phyloP scores from a whole-genome alignment of 208 protist genomes.

The Acanthamoeba divionensis region DNA sequence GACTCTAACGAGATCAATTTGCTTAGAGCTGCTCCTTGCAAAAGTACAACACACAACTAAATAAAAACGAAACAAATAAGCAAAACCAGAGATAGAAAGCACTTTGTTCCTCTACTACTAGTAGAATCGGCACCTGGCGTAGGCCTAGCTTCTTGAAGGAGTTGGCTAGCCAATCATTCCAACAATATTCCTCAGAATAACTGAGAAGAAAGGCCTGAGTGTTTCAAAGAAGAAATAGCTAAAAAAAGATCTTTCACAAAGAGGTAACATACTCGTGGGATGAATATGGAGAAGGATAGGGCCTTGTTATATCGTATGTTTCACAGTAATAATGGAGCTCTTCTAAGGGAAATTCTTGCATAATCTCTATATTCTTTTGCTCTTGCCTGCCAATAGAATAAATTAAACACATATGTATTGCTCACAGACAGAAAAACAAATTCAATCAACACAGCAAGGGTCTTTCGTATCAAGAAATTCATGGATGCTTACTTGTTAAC shows the following conservation, averaged over 20 bases:
- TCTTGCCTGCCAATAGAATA: not conserved
- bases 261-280: not conserved
- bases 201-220: not conserved
- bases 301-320: slow-evolving; percentile 72
- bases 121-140: no score
- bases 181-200: slow-evolving; percentile 70
- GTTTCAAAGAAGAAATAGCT: not conserved
- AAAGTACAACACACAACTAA: slow-evolving; percentile 72
- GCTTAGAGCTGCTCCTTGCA: slow-evolving; percentile 70
- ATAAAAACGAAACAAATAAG: no score
- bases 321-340: slow-evolving; percentile 79
- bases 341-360: slow-evolving; percentile 71
- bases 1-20: slow-evolving; percentile 4
- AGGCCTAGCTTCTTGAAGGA: slow-evolving; percentile 61
- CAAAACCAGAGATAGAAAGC: no score
- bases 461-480: slow-evolving; percentile 24
- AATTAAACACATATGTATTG: not conserved
- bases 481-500: not conserved
- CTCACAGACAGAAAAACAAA: not conserved
- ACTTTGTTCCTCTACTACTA: no score
- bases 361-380: slow-evolving; percentile 59
- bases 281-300: slow-evolving; percentile 65
- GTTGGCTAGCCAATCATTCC: slow-evolving; percentile 73
- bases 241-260: not conserved
- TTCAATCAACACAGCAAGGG: not conserved